Percentiles rank a stretch among this genome's conserved stretches.
These are phyloP conservation scores for Erucastrum elatum DNA, from an alignment of 345 rosid genomes.

Conservation along the genomic window DNA sequence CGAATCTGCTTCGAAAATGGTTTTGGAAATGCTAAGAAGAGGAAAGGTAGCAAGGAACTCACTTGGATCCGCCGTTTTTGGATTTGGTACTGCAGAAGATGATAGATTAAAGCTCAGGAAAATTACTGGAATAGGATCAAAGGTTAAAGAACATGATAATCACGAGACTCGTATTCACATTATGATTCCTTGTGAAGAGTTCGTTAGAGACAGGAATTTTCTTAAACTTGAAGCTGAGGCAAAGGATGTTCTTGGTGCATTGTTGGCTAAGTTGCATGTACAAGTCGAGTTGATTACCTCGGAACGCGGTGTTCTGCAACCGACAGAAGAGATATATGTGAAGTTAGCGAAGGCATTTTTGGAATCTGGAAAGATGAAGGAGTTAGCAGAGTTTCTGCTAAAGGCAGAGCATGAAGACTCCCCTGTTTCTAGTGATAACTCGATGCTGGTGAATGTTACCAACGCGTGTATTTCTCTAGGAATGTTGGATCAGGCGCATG, in stretches of 20 bases:
- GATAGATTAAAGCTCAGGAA: constrained; percentile 29
- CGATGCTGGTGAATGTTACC: constrained; percentile 61
- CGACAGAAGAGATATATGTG: constrained; percentile 65
- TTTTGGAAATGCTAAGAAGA: constrained; percentile 75
- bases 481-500: constrained; percentile 92
- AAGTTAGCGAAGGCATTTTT: constrained; percentile 81
- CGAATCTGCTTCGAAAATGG: constrained; percentile 79
- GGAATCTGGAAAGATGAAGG: constrained; percentile 70
- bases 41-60: constrained; percentile 77
- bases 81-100: constrained; percentile 27
- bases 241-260: constrained; percentile 49
- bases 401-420: constrained; percentile 73
- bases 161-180: not conserved
- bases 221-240: constrained; percentile 63
- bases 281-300: constrained; percentile 67
- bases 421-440: constrained; percentile 68
- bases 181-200: constrained; percentile 55
- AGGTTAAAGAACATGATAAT: constrained; percentile 26
- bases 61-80: constrained; percentile 60
- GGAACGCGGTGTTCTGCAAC: constrained; percentile 75
- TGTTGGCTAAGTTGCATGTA: constrained; percentile 56
- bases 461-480: constrained; percentile 79
- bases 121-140: not conserved
- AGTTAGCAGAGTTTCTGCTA: constrained; percentile 69
- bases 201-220: constrained; percentile 56